Evolutionary conservation across 2,329 filamentous ascomycete genomes (phyloP).

Genomic region (Geoglossum cookeanum): DNA sequence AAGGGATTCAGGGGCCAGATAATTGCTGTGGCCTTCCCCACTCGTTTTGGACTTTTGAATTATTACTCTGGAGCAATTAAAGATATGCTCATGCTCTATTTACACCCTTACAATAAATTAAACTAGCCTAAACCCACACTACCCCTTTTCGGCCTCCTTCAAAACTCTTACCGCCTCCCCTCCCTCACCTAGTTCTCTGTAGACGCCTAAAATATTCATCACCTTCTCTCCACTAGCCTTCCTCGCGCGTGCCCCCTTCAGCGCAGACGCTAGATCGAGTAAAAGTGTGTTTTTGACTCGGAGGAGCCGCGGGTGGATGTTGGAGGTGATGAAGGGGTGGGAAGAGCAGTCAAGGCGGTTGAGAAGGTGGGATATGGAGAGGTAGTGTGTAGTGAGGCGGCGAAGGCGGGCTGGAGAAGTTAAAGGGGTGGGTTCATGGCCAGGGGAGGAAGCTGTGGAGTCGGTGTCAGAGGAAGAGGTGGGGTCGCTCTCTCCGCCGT

Average conservation of each 20-base stretch:
- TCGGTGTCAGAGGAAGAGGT: constrained; percentile 23
- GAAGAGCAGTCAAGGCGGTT: constrained; percentile 29
- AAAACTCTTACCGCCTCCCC: constrained; percentile 38
- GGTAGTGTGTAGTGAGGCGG: constrained; percentile 34
- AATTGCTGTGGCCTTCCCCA: too few species aligned
- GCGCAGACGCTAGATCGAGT: constrained; percentile 42
- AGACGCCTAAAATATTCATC: constrained; percentile 38
- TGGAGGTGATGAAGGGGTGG: constrained; percentile 44
- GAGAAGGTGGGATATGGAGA: constrained; percentile 37
- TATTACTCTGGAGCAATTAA: background rate
- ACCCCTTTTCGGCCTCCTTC: constrained; percentile 17
- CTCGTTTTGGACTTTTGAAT: too few species aligned
- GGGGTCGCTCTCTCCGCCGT: background rate
- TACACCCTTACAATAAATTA: too few species aligned
- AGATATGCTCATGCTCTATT: background rate
- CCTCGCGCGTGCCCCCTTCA: constrained; percentile 33
- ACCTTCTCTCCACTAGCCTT: constrained; percentile 20
- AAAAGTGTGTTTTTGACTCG: constrained; percentile 42
- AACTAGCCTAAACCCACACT: background rate
- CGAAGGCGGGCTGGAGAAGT: constrained; percentile 23
- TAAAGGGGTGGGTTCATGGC: constrained; percentile 31
- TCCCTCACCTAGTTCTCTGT: constrained; percentile 40
- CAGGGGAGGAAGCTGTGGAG: constrained; percentile 27
- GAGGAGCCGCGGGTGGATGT: constrained; percentile 31
- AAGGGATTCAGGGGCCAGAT: too few species aligned